A percentile compares a stretch with the other conserved stretches of the same genome.
Conservation (phyloP, 2,329 filamentous ascomycete species). For the Pseudogymnoascus sp. region DNA sequence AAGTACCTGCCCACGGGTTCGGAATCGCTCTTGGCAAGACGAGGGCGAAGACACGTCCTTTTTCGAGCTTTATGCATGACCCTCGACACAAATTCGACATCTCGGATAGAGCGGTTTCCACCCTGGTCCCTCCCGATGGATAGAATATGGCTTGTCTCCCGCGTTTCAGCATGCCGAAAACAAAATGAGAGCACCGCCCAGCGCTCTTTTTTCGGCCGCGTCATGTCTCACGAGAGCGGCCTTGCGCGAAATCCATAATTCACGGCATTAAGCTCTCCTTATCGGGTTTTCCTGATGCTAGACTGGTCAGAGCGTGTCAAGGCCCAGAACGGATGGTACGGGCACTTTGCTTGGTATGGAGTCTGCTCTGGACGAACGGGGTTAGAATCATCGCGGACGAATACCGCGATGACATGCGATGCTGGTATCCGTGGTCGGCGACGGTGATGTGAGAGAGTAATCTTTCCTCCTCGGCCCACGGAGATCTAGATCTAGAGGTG, state of each 20-base stretch:
- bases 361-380: not conserved
- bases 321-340: not conserved
- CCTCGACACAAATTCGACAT: not conserved
- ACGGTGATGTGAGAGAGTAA: not conserved
- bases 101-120: not conserved
- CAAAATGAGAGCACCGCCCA: not conserved
- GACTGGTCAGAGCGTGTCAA: not conserved
- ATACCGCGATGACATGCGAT: not conserved
- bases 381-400: not conserved
- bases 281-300: not conserved
- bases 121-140: not conserved
- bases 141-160: not conserved
- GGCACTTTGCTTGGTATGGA: not conserved
- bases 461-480: not conserved
- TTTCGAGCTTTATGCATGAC: not conserved
- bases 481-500: not conserved
- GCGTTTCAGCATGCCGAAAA: slow-evolving; percentile 1
- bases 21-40: not conserved
- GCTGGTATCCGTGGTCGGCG: not conserved
- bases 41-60: not conserved
- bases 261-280: not conserved
- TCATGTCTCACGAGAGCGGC: not conserved
- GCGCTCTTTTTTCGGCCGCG: not conserved
- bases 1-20: not conserved
- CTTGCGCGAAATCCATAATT: not conserved